Conservation (phyloP, 495 filamentous ascomycete genomes). For the Cryomyces antarcticus region DNA sequence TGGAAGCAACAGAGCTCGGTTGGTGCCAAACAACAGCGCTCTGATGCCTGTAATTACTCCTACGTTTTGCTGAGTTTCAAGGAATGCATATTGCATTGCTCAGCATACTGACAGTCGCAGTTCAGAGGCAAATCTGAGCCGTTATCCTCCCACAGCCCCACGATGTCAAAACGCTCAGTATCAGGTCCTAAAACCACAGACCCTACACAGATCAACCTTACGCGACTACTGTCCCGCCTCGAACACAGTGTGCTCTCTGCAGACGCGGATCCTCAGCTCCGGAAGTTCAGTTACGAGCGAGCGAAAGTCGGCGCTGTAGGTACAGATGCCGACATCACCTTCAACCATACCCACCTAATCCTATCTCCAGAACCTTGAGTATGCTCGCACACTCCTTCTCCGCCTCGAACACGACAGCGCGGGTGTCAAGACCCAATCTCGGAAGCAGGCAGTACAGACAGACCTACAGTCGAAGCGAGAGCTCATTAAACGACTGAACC, state of each 20-base stretch:
- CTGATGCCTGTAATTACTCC: too few species aligned
- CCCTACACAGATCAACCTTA: constrained; percentile 34
- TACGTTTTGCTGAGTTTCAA: too few species aligned
- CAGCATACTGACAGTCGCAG: too few species aligned
- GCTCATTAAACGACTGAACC: constrained; percentile 20
- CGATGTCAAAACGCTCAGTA: not conserved
- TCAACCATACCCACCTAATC: not conserved
- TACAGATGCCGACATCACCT: constrained; percentile 1
- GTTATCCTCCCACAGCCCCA: not conserved
- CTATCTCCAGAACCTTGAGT: constrained; percentile 47
- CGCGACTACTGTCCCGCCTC: constrained; percentile 52
- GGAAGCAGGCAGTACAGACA: constrained; percentile 43
- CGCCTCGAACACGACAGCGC: constrained; percentile 56
- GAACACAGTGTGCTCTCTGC: constrained; percentile 52
- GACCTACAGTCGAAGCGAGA: constrained; percentile 46
- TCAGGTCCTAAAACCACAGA: constrained; percentile 1
- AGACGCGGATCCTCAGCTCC: constrained; percentile 37
- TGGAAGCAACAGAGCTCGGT: too few species aligned
- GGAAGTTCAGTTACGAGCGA: constrained; percentile 47
- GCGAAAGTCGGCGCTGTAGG: constrained; percentile 43
- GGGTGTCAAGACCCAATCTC: constrained; percentile 39
- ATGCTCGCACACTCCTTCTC: constrained; percentile 55
- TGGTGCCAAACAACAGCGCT: too few species aligned
- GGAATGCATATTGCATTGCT: too few species aligned
- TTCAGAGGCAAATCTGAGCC: too few species aligned